These are phyloP conservation scores for Backusella sp. DNA, from an alignment of 192 early-diverging fungal species.

Conservation along the genomic window DNA sequence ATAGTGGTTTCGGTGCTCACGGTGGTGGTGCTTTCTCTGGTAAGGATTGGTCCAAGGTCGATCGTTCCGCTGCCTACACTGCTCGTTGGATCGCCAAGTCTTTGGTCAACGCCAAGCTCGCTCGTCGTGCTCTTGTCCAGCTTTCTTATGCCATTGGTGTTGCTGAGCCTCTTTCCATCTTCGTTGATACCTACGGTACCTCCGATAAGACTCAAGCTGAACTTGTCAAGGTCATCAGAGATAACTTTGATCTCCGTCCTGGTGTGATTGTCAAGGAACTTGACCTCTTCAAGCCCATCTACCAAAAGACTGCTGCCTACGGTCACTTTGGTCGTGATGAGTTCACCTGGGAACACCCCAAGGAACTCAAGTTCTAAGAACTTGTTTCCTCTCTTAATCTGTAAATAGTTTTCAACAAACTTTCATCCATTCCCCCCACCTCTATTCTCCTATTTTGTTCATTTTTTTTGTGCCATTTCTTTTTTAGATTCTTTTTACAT, in stretches of 20 bases:
- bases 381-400: background rate
- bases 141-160: slow-evolving; percentile 99
- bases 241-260: slow-evolving; percentile 99
- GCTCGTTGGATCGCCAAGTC: slow-evolving; percentile 99
- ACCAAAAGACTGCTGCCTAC: slow-evolving; percentile 95
- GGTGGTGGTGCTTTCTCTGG: slow-evolving; percentile 99
- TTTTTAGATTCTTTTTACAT: slow-evolving; percentile 15
- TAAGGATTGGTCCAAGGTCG: slow-evolving; percentile 99
- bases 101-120: slow-evolving; percentile 88
- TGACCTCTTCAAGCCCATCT: slow-evolving; percentile 97
- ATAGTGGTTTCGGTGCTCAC: slow-evolving; percentile 39
- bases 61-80: slow-evolving; percentile 95
- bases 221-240: slow-evolving; percentile 91
- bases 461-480: slow-evolving; percentile 14
- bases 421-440: slow-evolving; percentile 1
- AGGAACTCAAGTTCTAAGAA: slow-evolving; percentile 66
- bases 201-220: slow-evolving; percentile 87
- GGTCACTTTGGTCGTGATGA: slow-evolving; percentile 91
- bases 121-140: slow-evolving; percentile 91
- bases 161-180: slow-evolving; percentile 94
- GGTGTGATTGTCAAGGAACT: slow-evolving; percentile 98
- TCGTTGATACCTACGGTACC: slow-evolving; percentile 96
- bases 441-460: slow-evolving; percentile 17
- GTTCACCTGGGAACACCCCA: slow-evolving; percentile 94
- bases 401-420: slow-evolving; percentile 24